phyloP scores from a whole-genome alignment of 78 protist species.

The Bodo saltans region DNA sequence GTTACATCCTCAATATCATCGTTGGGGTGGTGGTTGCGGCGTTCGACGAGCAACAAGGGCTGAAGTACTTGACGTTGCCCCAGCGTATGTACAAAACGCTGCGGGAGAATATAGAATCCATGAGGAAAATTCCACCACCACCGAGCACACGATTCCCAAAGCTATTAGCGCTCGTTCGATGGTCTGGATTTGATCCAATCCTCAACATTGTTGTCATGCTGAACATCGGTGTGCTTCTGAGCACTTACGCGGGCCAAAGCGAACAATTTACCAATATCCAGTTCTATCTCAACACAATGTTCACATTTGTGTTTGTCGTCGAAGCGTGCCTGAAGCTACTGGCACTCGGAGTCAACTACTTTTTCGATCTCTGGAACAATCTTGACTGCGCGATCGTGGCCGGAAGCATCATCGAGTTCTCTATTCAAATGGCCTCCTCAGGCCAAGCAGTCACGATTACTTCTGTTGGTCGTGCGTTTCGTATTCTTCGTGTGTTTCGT shows the following conservation, averaged over 20 bases:
- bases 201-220: neutral
- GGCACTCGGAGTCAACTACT: slow-evolving; percentile 3
- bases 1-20: neutral
- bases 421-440: neutral
- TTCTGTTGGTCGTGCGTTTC: slow-evolving; percentile 33
- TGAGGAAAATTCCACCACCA: neutral
- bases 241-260: neutral
- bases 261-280: neutral
- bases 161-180: neutral
- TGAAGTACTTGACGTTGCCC: neutral
- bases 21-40: neutral
- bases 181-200: neutral
- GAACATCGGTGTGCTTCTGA: neutral
- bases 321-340: slow-evolving; percentile 10
- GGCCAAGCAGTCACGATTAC: neutral
- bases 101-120: neutral
- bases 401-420: neutral
- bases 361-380: slow-evolving; percentile 42
- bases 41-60: neutral
- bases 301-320: neutral
- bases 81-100: neutral
- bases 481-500: slow-evolving; percentile 46
- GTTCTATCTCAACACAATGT: neutral
- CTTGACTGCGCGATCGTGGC: slow-evolving; percentile 47
- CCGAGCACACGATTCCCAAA: neutral